Base-by-base conservation (phyloP, 805 yeast species). In the Suhomyces canberraensis region DNA sequence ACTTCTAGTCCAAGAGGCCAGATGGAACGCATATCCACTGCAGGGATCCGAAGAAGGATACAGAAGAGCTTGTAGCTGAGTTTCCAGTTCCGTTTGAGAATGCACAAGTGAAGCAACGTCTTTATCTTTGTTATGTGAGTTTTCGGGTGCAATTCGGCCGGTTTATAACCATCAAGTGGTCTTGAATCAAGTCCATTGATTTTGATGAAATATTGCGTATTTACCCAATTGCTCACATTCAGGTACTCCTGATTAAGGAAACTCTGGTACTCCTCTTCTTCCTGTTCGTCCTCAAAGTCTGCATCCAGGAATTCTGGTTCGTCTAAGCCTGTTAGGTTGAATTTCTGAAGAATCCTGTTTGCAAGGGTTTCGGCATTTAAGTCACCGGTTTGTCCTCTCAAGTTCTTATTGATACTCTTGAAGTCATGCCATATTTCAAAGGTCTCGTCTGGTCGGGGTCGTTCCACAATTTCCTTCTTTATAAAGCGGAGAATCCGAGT, bases 1-100 rank as follows among this genome's bases (percentile, higher is more conserved):
- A 82, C 75, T 41, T 77, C 81, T 4, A 78, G 54, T 0, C 84
- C 89, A 1, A 81, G 25, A 0, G 83, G 75, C 90, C 90, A 84
- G 8, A 81, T 50, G 3, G 72, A 58, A 36, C 78, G 61, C 4
- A 81, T 52, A 50, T 83, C 86, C 8, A 76, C 66, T 1, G 54
- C 54, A 1, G 73, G 73, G 1, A 74, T 46, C 35, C 82, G 54
- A 3, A 79, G 51, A 16, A 84, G 51, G 2, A 76, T 36, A 8
- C 76, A 54, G 45, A 78, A 78, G 6, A 77, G 58, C 36, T 67
- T 67, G 47, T 76, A 78, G 0, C 85, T 84, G 11, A 64, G 30
- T 4, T 52, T 47, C 88, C 88, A 84, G 7, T 78, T 69, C 20
- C 61, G 51, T 25, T 68, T 57, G 28, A 74, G 48, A 3, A 83